These are phyloP conservation scores for Lactarius hatsudake DNA, from an alignment of 768 basidiomycete genomes.

Conservation along the genomic window DNA sequence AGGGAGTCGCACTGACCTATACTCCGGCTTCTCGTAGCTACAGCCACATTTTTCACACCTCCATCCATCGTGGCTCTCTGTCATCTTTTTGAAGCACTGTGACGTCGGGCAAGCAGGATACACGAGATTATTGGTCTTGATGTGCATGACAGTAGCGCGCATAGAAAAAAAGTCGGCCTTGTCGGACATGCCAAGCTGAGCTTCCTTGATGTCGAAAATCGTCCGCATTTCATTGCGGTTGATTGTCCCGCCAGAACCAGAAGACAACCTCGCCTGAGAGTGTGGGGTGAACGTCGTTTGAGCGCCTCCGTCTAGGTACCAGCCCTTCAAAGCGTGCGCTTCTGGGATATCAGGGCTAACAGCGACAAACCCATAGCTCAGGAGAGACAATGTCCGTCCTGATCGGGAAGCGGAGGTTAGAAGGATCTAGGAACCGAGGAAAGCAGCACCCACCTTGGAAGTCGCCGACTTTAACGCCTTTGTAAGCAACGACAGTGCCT, in stretches of 20 bases:
- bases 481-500: conserved; percentile 83
- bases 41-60: conserved; percentile 90
- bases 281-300: conserved; percentile 69
- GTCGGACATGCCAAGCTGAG: conserved; percentile 71
- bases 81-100: conserved; percentile 85
- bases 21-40: conserved; percentile 64
- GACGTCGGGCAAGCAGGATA: conserved; percentile 84
- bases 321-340: conserved; percentile 81
- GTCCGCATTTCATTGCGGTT: conserved; percentile 72
- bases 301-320: conserved; percentile 79
- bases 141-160: conserved; percentile 82
- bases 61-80: conserved; percentile 66
- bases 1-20: conserved; percentile 56
- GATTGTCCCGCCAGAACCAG: conserved; percentile 44
- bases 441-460: conserved; percentile 62
- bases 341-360: conserved; percentile 89
- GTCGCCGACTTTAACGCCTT: conserved; percentile 90
- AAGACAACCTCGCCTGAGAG: conserved; percentile 44
- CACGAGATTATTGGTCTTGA: conserved; percentile 75
- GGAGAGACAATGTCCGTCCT: conserved; percentile 85
- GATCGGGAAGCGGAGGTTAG: conserved; percentile 5
- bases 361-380: conserved; percentile 76
- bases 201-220: conserved; percentile 74
- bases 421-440: conserved; percentile 17
- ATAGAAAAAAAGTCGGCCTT: conserved; percentile 79